Evolutionary conservation across 139 green algal genomes (phyloP).

Genomic region (Tetradesmus lagerheimii): DNA sequence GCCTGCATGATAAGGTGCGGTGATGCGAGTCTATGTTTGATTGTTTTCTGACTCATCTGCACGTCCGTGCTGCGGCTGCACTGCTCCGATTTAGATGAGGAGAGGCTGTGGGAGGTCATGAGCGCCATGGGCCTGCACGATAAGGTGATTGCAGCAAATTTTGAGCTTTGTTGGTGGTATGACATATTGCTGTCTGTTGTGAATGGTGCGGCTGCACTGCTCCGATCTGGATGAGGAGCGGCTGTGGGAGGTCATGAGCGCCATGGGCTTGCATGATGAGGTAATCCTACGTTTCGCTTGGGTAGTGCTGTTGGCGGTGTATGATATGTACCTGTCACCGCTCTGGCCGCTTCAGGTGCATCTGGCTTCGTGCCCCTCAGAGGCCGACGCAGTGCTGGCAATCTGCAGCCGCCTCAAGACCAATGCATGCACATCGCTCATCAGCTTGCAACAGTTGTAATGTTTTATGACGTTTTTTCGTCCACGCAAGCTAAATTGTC

Average conservation of each 20-base stretch:
- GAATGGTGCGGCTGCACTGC: slow-evolving; percentile 52
- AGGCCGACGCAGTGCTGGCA: too few relatives aligned
- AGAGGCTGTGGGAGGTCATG: slow-evolving; percentile 65
- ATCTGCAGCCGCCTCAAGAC: slow-evolving; percentile 59
- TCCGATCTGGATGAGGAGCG: slow-evolving; percentile 59
- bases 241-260: slow-evolving; percentile 62
- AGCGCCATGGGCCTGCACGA: slow-evolving; percentile 42
- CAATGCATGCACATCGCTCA: too few relatives aligned
- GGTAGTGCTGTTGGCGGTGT: too few relatives aligned
- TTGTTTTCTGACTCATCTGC: neutral
- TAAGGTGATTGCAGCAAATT: too few relatives aligned
- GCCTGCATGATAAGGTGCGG: slow-evolving; percentile 19
- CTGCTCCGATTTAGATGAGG: slow-evolving; percentile 46
- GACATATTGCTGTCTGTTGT: too few relatives aligned
- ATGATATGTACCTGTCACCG: neutral
- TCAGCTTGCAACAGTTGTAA: too few relatives aligned
- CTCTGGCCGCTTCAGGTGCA: too few relatives aligned
- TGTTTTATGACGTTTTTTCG: too few relatives aligned
- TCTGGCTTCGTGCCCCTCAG: too few relatives aligned
- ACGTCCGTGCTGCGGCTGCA: too few relatives aligned
- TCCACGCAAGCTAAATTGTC: too few relatives aligned
- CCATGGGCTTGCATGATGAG: slow-evolving; percentile 23
- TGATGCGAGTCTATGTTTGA: neutral
- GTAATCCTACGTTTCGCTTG: neutral
- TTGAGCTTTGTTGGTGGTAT: too few relatives aligned